Evolutionary conservation across 1,284 basidiomycete species (phyloP), one percentile per base, ranked within the genome.

Genomic region (Heterobasidion occidentale): DNA sequence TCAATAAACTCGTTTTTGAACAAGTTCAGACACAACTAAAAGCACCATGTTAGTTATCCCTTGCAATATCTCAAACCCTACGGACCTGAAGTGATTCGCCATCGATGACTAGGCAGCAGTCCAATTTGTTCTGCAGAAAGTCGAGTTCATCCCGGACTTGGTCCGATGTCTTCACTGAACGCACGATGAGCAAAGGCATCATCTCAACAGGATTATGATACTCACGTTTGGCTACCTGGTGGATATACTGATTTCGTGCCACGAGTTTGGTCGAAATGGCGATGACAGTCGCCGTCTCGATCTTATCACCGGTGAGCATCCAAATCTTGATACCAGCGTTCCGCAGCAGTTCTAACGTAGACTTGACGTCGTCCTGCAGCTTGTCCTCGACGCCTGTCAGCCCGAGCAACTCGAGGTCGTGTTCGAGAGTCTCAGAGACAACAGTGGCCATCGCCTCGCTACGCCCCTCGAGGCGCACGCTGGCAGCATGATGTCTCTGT

Each of bases 301-400:
- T 94, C 76, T 99, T 99, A 74, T 99, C 97, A 0, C 97, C 97
- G 0, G 97, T 99, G 64, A 99, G 77, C 97, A 99, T 99, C 97
- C 97, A 99, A 56, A 99, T 98, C 77, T 94, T 98, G 72, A 99
- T 88, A 1, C 96, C 96, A 0, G 96, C 97, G 68, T 99, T 99
- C 60, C 95, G 78, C 61, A 99, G 71, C 51, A 98, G 69, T 72
- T 99, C 97, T 59, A 99, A 73, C 0, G 97, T 98, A 46, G 87
- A 83, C 70, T 92, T 95, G 63, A 99, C 96, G 45, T 96, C 95
- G 58, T 98, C 96, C 66, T 99, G 97, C 56, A 99, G 74, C 71
- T 98, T 98, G 70, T 99, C 97, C 70, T 99, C 97, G 2, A 99
- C 97, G 34, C 96, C 97, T 0, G 97, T 99, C 60, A 99, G 71